Percentiles rank a stretch among this genome's conserved stretches.
These are phyloP conservation scores for Echria macrotheca DNA, from an alignment of 495 filamentous ascomycete genomes.

Conservation along the genomic window DNA sequence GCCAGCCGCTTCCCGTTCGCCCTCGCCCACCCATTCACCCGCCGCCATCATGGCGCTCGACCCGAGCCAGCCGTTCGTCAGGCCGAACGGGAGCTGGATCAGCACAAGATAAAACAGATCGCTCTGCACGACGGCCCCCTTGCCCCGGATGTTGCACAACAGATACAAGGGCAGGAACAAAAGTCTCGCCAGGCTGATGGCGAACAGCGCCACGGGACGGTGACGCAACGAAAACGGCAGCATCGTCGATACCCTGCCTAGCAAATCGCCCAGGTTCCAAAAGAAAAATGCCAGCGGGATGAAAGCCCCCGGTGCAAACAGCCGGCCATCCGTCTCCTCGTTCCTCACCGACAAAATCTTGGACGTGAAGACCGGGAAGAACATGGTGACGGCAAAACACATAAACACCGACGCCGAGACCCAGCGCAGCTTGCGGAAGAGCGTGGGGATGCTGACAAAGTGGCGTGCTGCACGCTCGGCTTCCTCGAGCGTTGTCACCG, in stretches of 20 bases:
- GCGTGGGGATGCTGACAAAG: conserved; percentile 55
- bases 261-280: conserved; percentile 88
- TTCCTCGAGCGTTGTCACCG: conserved; percentile 41
- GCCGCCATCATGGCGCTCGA: conserved; percentile 88
- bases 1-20: conserved; percentile 81
- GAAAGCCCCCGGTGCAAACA: conserved; percentile 70
- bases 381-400: conserved; percentile 82
- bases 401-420: conserved; percentile 64
- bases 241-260: conserved; percentile 66
- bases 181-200: conserved; percentile 55
- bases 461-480: conserved; percentile 46
- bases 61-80: conserved; percentile 80
- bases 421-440: conserved; percentile 71
- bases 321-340: conserved; percentile 37
- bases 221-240: conserved; percentile 55
- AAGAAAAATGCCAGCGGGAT: conserved; percentile 87
- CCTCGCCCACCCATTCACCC: conserved; percentile 65
- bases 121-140: conserved; percentile 63
- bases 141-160: conserved; percentile 76
- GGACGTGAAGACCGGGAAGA: conserved; percentile 87
- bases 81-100: conserved; percentile 77
- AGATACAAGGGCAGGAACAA: conserved; percentile 80
- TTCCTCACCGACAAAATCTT: conserved; percentile 67
- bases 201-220: conserved; percentile 58
- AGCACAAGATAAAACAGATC: conserved; percentile 84